Base-by-base conservation (phyloP, 2,329 filamentous ascomycete genomes). In the Botrytis fabae region DNA sequence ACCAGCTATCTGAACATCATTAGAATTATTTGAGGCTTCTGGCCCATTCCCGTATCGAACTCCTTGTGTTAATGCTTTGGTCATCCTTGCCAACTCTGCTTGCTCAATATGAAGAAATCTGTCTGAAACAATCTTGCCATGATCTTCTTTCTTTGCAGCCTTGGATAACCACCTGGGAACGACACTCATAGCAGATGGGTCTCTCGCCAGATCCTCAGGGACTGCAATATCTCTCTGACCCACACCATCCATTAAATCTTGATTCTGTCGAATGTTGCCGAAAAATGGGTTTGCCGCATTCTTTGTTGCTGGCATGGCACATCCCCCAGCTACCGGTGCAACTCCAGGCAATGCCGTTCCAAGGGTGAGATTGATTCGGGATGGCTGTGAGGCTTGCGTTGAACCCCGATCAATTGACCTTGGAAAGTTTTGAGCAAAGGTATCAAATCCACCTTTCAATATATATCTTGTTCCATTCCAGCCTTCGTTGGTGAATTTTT, bases 231-330 rank as follows among this genome's bases (percentile, higher is more conserved):
- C 87, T 78, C 91, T 90, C 78, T 97, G 95, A 0, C 96, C 96
- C 18, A 98, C 95, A 32, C 96, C 96, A 77, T 94, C 94, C 46
- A 97, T 92, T 28, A 99, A 85, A 80, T 98, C 96, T 89, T 97
- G 95, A 76, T 98, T 97, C 81, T 98, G 96, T 61, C 96, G 90
- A 78, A 99, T 98, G 76, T 98, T 98, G 75, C 91, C 90, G 81
- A 98, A 98, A 84, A 99, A 98, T 0, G 95, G 95, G 78, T 97
- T 97, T 0, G 90, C 87, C 0, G 89, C 88, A 74, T 90, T 90
- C 76, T 89, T 87, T 0, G 89, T 86, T 57, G 85, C 84, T 1
- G 96, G 96, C 81, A 98, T 90, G 74, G 90, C 88, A 75, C 97
- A 97, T 10, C 95, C 95, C 73, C 95, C 96, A 73, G 94, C 92